Conservation (phyloP, 2,329 filamentous ascomycete species). For the Pseudocercospora macadamiae region DNA sequence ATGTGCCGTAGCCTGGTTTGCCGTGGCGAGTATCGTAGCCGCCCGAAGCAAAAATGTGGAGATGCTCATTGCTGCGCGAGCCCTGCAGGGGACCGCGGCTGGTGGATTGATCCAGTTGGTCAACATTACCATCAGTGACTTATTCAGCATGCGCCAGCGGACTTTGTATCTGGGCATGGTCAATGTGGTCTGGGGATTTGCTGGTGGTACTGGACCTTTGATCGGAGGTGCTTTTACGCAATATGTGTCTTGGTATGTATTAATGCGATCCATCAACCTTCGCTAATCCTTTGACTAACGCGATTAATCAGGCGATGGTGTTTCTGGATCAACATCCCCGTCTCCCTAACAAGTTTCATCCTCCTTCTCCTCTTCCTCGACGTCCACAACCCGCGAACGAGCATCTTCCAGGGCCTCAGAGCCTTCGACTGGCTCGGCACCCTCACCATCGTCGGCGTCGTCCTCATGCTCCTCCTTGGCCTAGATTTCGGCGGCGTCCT, state of each 20-base stretch:
- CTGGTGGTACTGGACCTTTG: conserved; percentile 56
- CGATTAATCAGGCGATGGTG: conserved; percentile 49
- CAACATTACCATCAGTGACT: conserved; percentile 58
- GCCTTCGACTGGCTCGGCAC: conserved; percentile 60
- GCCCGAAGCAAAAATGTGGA: conserved; percentile 51
- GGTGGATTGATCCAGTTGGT: conserved; percentile 58
- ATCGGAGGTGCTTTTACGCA: conserved; percentile 56
- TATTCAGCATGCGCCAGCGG: conserved; percentile 52
- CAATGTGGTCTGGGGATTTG: conserved; percentile 59
- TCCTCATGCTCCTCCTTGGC: conserved; percentile 56
- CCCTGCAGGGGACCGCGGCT: conserved; percentile 58
- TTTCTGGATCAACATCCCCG: conserved; percentile 60
- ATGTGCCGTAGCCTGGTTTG: conserved; percentile 53
- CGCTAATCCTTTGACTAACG: neutral
- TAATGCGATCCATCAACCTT: too few species aligned
- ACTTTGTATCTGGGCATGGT: conserved; percentile 54
- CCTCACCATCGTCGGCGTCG: conserved; percentile 54
- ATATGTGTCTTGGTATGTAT: conserved; percentile 47
- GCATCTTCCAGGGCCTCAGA: conserved; percentile 50
- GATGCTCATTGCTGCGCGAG: conserved; percentile 58
- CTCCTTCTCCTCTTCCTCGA: conserved; percentile 58
- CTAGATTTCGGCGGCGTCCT: conserved; percentile 58
- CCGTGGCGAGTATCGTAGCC: conserved; percentile 54
- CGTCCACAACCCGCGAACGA: conserved; percentile 58
- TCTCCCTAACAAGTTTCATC: conserved; percentile 53